phyloP scores from a whole-genome alignment of 495 filamentous ascomycete species.

The Lepraria neglecta region DNA sequence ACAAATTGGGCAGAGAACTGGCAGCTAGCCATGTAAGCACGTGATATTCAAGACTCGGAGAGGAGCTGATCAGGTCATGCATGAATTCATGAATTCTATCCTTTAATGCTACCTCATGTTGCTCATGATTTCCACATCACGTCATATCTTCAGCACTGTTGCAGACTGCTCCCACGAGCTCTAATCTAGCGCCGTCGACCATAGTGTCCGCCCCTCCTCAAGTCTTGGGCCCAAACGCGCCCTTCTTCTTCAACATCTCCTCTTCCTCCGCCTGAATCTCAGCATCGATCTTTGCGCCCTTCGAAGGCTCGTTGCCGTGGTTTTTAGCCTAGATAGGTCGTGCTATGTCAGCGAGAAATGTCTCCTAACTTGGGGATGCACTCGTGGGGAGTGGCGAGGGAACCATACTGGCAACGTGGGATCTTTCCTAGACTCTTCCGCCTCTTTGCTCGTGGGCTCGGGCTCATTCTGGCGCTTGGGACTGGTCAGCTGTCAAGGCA shows the following conservation, averaged over 20 bases:
- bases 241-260: slow-evolving; percentile 57
- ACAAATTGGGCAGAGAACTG: too few species aligned
- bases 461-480: slow-evolving; percentile 37
- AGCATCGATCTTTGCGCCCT: slow-evolving; percentile 65
- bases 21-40: too few species aligned
- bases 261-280: slow-evolving; percentile 65
- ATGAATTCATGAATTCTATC: slow-evolving; percentile 7
- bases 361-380: not conserved
- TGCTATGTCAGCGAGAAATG: not conserved
- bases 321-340: slow-evolving; percentile 48
- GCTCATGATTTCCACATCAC: not conserved
- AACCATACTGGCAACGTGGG: slow-evolving; percentile 60
- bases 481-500: slow-evolving; percentile 17
- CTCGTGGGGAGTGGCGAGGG: not conserved
- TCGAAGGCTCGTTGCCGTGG: slow-evolving; percentile 66
- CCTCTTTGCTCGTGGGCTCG: slow-evolving; percentile 44
- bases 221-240: slow-evolving; percentile 29
- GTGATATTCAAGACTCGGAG: not conserved
- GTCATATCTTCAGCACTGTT: not conserved
- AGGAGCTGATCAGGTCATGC: not conserved
- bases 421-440: slow-evolving; percentile 53
- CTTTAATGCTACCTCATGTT: not conserved
- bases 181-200: not conserved
- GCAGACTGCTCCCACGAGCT: not conserved
- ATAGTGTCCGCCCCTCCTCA: not conserved